phyloP scores from a whole-genome alignment of 306 rosid genomes.

The Cicer yamashitae region DNA sequence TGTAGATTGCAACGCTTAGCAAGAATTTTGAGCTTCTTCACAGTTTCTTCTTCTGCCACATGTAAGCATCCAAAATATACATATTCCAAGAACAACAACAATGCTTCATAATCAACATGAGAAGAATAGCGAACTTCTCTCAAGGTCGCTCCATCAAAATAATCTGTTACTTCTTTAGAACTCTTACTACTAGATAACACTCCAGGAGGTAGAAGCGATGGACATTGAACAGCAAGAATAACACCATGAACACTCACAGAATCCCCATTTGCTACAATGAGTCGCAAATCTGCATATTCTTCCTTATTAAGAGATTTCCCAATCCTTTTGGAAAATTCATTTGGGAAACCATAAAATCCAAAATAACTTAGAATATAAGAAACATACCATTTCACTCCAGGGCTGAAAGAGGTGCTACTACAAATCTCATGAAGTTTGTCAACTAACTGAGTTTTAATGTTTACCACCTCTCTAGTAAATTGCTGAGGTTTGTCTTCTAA shows the following conservation, averaged over 20 bases:
- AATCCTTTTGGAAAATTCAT: slow-evolving; percentile 67
- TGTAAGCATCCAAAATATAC: slow-evolving; percentile 66
- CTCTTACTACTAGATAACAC: slow-evolving; percentile 35
- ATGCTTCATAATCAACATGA: slow-evolving; percentile 67
- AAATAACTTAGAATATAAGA: slow-evolving; percentile 66
- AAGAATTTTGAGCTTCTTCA: slow-evolving; percentile 67
- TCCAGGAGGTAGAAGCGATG: slow-evolving; percentile 70
- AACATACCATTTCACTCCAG: slow-evolving; percentile 80
- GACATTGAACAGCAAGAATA: slow-evolving; percentile 73
- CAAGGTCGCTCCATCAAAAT: slow-evolving; percentile 33
- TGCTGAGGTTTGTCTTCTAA: slow-evolving; percentile 40
- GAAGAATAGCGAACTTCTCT: slow-evolving; percentile 71
- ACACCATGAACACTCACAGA: slow-evolving; percentile 72
- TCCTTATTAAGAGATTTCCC: slow-evolving; percentile 62
- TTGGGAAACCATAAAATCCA: slow-evolving; percentile 83
- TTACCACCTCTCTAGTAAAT: slow-evolving; percentile 43
- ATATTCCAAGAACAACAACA: slow-evolving; percentile 73
- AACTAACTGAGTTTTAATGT: slow-evolving; percentile 56
- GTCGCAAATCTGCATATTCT: slow-evolving; percentile 63
- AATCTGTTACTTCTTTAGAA: slow-evolving; percentile 35
- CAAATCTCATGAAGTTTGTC: slow-evolving; percentile 63
- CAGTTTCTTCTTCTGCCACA: slow-evolving; percentile 63
- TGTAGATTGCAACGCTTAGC: slow-evolving; percentile 73
- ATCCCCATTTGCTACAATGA: slow-evolving; percentile 60
- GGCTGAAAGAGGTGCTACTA: slow-evolving; percentile 49